phyloP scores from a whole-genome alignment of 176 grass and related monocot species.

The Triticum timopheevii region DNA sequence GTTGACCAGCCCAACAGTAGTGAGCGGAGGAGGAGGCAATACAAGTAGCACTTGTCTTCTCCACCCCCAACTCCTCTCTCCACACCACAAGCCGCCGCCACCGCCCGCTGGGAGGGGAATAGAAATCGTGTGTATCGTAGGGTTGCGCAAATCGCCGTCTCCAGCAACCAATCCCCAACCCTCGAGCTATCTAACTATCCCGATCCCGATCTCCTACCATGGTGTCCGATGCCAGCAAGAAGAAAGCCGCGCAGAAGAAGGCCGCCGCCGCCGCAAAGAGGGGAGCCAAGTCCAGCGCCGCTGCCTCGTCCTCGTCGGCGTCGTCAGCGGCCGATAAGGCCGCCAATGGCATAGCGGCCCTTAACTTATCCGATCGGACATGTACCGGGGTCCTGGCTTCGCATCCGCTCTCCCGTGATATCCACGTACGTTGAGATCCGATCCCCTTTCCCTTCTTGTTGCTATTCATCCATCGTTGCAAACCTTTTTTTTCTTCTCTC shows the following conservation, averaged over 20 bases:
- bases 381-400: conserved; percentile 92
- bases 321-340: conserved; percentile 37
- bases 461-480: background rate
- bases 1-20: background rate
- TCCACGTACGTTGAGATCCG: conserved; percentile 58
- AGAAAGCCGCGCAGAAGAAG: conserved; percentile 96
- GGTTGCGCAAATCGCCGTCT: background rate
- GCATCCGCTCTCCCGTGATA: conserved; percentile 86
- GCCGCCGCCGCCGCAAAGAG: conserved; percentile 87
- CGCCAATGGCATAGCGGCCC: conserved; percentile 42
- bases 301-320: conserved; percentile 20
- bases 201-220: conserved; percentile 22
- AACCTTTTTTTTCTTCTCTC: background rate
- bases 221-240: conserved; percentile 99
- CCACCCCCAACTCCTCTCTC: background rate
- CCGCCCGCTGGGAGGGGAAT: conserved; percentile 18
- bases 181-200: background rate
- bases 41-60: conserved; percentile 19
- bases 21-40: background rate
- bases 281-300: conserved; percentile 57
- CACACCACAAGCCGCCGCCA: background rate
- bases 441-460: background rate
- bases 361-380: conserved; percentile 74
- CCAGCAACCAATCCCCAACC: background rate
- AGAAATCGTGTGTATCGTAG: background rate